phyloP scores from a whole-genome alignment of 2,329 filamentous ascomycete species.

The Periglandula ipomoeae region DNA sequence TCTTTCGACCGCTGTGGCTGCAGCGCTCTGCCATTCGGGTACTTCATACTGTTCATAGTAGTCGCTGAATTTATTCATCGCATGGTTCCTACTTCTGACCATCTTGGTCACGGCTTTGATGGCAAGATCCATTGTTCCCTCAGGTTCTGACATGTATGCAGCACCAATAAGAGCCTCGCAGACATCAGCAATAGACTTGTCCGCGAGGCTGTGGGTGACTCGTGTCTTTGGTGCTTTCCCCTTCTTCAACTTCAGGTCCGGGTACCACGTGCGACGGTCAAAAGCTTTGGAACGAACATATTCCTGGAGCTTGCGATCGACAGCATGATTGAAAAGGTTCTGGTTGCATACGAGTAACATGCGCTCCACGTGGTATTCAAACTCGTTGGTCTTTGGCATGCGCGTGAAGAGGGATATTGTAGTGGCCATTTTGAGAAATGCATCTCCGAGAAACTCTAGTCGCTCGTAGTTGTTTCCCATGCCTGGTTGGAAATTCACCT shows the following conservation, averaged over 20 bases:
- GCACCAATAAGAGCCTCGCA: constrained; percentile 92
- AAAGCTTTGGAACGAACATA: constrained; percentile 81
- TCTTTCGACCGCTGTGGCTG: constrained; percentile 55
- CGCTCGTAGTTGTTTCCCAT: constrained; percentile 96
- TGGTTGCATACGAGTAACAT: constrained; percentile 90
- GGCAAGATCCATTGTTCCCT: constrained; percentile 44
- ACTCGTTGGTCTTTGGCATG: constrained; percentile 72
- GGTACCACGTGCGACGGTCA: constrained; percentile 81
- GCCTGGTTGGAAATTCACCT: constrained; percentile 67
- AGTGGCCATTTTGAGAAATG: constrained; percentile 91
- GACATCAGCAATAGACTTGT: constrained; percentile 91
- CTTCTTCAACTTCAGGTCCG: constrained; percentile 61
- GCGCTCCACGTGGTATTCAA: constrained; percentile 77
- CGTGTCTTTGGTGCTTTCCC: constrained; percentile 51
- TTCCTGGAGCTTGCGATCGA: constrained; percentile 54
- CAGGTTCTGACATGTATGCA: constrained; percentile 46
- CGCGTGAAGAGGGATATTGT: constrained; percentile 77
- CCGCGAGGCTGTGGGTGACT: constrained; percentile 58
- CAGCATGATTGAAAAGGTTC: constrained; percentile 73
- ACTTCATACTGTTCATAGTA: constrained; percentile 62
- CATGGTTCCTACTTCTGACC: constrained; percentile 61
- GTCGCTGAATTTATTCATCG: constrained; percentile 58
- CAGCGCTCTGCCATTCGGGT: constrained; percentile 60
- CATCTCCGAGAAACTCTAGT: constrained; percentile 87
- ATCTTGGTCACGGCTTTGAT: constrained; percentile 58